Conservation (phyloP, 2,329 filamentous ascomycete species). For the Penicillium hesseltinei region DNA sequence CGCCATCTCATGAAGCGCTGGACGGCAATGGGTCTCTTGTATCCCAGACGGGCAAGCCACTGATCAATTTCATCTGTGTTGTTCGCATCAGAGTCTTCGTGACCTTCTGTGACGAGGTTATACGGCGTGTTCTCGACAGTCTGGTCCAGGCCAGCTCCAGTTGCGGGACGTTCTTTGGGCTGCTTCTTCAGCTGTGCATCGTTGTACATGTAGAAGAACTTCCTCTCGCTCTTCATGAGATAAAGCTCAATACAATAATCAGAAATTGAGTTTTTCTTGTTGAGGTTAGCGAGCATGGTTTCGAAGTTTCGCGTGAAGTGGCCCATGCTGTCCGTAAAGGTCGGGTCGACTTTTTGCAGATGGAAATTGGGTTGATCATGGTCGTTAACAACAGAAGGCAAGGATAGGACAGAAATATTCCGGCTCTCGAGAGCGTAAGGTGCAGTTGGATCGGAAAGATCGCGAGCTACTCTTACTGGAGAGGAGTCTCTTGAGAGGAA, state of each 20-base stretch:
- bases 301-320: conserved; percentile 61
- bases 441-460: neutral
- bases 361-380: conserved; percentile 59
- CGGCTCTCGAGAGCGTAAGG: conserved; percentile 18
- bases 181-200: conserved; percentile 56
- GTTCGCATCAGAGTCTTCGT: conserved; percentile 34
- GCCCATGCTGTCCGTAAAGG: conserved; percentile 64
- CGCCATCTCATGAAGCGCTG: conserved; percentile 56
- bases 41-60: conserved; percentile 44
- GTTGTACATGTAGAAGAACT: conserved; percentile 62
- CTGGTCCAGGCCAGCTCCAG: conserved; percentile 37
- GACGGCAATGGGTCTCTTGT: conserved; percentile 56
- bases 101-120: conserved; percentile 24
- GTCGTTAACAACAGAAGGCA: conserved; percentile 56
- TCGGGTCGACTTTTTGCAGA: conserved; percentile 65
- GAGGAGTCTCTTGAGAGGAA: conserved; percentile 39
- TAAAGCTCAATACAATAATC: conserved; percentile 64
- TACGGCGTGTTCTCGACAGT: conserved; percentile 38
- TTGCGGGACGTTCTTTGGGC: conserved; percentile 38
- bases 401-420: conserved; percentile 52
- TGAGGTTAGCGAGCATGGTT: conserved; percentile 54
- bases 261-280: conserved; percentile 56
- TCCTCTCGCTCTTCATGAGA: conserved; percentile 63
- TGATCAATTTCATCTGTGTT: conserved; percentile 34
- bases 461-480: conserved; percentile 36